Base-by-base conservation (phyloP, 2,329 filamentous ascomycete genomes). In the Massarina eburnea region DNA sequence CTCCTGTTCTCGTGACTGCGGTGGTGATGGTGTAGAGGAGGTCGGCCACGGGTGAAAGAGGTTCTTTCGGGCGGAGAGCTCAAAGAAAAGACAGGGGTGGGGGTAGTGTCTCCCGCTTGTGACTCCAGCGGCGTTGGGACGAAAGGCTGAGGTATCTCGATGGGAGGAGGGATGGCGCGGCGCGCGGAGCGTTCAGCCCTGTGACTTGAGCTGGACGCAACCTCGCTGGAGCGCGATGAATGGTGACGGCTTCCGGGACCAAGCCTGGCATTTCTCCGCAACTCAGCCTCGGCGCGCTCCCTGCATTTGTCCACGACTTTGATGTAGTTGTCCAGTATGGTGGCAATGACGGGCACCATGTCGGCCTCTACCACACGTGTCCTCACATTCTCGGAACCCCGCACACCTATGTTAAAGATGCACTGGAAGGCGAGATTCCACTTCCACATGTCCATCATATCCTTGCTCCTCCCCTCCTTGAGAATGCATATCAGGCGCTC, bases 381-480 rank as follows among this genome's bases (percentile, higher is more conserved):
- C 59, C 94, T 84, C 48, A 99, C 94, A 57, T 83, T 85, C 75
- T 99, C 94, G 10, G 94, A 96, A 49, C 94, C 94, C 58, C 94
- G 84, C 49, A 99, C 92, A 46, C 94, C 94, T 66, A 99, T 97
- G 72, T 99, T 99, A 68, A 99, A 94, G 55, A 97, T 91, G 71
- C 94, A 99, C 73, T 97, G 94, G 71, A 99, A 99, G 42, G 94
- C 94, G 52, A 99, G 80, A 67, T 96, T 99, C 94, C 94, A 99
- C 74, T 97, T 97, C 94, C 94, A 99, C 89, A 96, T 96, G 71
- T 96, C 92, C 92, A 97, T 96, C 85, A 96, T 87, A 70, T 99
- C 92, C 73, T 91, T 95, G 75, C 89, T 96, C 67, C 94, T 82
- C 53, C 94, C 94, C 73, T 96, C 90, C 74, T 99, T 99, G 71